phyloP scores from a whole-genome alignment of 257 asterid genomes.

The Coffea canephora region DNA sequence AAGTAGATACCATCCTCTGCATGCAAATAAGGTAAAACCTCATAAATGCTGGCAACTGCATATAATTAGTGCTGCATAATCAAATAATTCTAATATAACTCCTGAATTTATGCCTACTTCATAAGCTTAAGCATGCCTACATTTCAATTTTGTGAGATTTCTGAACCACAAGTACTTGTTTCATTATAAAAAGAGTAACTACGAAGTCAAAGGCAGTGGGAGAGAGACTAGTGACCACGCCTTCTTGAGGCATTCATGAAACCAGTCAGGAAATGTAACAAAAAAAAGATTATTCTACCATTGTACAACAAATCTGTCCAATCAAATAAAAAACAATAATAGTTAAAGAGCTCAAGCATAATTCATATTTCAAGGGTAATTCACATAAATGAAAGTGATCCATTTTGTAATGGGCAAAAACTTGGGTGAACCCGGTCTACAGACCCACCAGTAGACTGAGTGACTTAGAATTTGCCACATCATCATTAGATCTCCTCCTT shows the following conservation, averaged over 20 bases:
- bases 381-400: neutral
- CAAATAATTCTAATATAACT: neutral
- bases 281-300: neutral
- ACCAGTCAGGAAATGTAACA: neutral
- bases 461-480: too few relatives aligned
- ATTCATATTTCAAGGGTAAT: neutral
- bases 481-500: too few relatives aligned
- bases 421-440: too few relatives aligned
- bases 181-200: neutral
- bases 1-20: conserved; percentile 88
- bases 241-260: neutral
- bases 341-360: neutral
- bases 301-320: neutral
- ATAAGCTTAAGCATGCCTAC: neutral
- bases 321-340: neutral
- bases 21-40: conserved; percentile 17
- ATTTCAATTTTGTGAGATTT: neutral
- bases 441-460: too few relatives aligned
- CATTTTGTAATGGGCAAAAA: neutral
- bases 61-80: conserved; percentile 6
- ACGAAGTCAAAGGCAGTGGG: neutral
- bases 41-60: conserved; percentile 10
- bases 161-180: neutral
- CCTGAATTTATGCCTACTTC: neutral
- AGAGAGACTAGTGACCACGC: neutral